Base-by-base conservation (phyloP, 2,329 filamentous ascomycete species). In the Neonectria faginata region DNA sequence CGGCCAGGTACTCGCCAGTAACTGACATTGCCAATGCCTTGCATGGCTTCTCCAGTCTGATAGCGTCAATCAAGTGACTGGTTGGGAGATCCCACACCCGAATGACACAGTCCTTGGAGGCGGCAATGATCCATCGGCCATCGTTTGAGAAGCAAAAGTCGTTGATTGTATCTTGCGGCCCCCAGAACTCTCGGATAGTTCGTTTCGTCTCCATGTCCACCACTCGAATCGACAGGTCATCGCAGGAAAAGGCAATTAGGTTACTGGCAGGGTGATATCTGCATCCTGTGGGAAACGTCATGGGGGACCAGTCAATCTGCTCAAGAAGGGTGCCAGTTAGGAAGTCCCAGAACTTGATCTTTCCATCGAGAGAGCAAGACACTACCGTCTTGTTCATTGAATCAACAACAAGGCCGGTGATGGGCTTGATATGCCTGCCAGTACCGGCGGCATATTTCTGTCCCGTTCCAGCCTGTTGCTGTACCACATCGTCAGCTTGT, bases 281-380 rank as follows among this genome's bases (percentile, higher is more conserved):
- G 71, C 95, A 89, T 16, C 87, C 89, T 0, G 89, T 92, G 57
- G 97, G 90, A 50, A 89, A 87, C 5, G 90, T 89, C 86, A 92
- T 92, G 6, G 79, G 78, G 48, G 91, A 88, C 91, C 94, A 97
- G 77, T 94, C 89, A 56, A 98, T 88, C 74, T 97, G 90, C 67
- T 95, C 87, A 11, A 92, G 76, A 3, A 98, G 84, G 48, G 88
- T 86, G 8, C 95, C 96, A 0, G 92, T 93, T n/a, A 89, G 79
- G 68, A 99, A 97, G 69, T 97, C 92, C 97, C 97, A 99, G 77
- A 99, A 98, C 82, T 97, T 98, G 73, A 98, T 86, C 78, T 91
- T 97, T 33, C 96, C 96, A 78, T 99, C 96, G 14, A 94, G 81
- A 2, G 93, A 91, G 76, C 94, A 97, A 65, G 94, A 97, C 47